These are phyloP conservation scores for Coemansia erecta DNA, from an alignment of 192 early-diverging fungal species.

Conservation along the genomic window DNA sequence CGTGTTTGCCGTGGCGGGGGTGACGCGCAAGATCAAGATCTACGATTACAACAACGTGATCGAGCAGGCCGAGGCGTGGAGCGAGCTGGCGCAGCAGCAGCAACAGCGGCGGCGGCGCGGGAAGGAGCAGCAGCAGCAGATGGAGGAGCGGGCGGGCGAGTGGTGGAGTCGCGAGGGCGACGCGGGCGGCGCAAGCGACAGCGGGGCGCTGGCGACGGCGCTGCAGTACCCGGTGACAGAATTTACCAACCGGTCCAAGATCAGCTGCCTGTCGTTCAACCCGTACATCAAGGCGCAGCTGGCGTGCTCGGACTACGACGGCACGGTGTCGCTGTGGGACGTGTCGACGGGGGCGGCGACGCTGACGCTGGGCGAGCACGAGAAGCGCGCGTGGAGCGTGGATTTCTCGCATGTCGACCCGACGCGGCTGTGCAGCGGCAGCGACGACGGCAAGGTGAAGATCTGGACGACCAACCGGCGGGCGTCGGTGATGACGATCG, in stretches of 20 bases:
- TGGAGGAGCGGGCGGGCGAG: conserved; percentile 25
- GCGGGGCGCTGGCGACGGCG: conserved; percentile 22
- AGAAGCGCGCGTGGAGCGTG: conserved; percentile 90
- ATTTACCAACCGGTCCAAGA: conserved; percentile 79
- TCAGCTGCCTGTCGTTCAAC: conserved; percentile 93
- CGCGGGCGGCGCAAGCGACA: conserved; percentile 9
- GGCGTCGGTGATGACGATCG: conserved; percentile 75
- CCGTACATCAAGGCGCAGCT: conserved; percentile 82
- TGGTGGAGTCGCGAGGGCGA: conserved; percentile 51
- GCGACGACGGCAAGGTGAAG: conserved; percentile 91
- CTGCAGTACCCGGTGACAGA: conserved; percentile 79
- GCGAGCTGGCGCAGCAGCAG: conserved; percentile 20
- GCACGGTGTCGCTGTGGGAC: conserved; percentile 89
- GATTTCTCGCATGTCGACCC: conserved; percentile 81
- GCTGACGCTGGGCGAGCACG: conserved; percentile 80
- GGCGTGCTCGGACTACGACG: conserved; percentile 91
- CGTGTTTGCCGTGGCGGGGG: conserved; percentile 91
- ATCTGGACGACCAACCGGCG: conserved; percentile 82
- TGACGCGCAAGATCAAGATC: conserved; percentile 89
- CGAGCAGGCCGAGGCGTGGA: conserved; percentile 49
- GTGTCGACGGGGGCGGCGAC: conserved; percentile 63
- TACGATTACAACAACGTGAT: conserved; percentile 73
- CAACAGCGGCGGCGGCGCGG: conserved; percentile 9
- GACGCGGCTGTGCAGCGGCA: conserved; percentile 76
- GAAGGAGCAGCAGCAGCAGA: conserved; percentile 7